Evolutionary conservation across 345 rosid genomes (phyloP), one percentile per base, ranked within the genome.

Genomic region (Pistacia vera): DNA sequence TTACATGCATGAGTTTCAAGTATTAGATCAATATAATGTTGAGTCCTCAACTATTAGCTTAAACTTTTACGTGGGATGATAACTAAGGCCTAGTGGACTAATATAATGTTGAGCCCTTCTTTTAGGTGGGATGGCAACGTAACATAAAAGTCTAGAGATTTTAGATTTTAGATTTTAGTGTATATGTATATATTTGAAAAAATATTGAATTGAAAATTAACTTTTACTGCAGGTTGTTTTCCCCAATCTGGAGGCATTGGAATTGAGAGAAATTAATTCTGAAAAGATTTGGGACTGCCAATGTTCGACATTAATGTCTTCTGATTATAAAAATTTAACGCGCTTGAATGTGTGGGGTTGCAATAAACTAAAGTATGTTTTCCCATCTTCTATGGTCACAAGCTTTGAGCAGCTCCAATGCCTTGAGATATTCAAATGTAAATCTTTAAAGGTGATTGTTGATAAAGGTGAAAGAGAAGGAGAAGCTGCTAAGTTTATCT

Each of bases 211-310:
- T 2, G 3, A 30, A 11, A 25, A 8, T 54, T 8, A n/a, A 64
- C 8, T 14, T 75, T 35, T 41, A 17, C 1, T 33, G 14, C 66
- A 62, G 66, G 52, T 80, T 76, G 13, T 28, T 33, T 41, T 41
- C 52, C 70, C 74, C 16, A 54, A 30, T 17, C 60, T 80, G 55
- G 3, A 41, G 5, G 36, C 18, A 5, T 30, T 81, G 57, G 10
- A 33, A 3, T 13, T 77, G 22, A 2, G 13, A 1, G 10, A 30
- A 7, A 28, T 72, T 1, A 16, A 16, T 4, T 12, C 54, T 16
- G 60, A 66, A 41, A 66, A 59, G 64, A 51, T 75, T 38, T 71
- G 80, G 83, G 11, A 13, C 0, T 30, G 38, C 13, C 57, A 48
- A 69, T 20, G 12, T 11, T 0, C 3, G 11, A 48, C 13, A 2